These are phyloP conservation scores for Plectosphaerella cucumerina DNA, from an alignment of 2,329 filamentous ascomycete genomes.

Conservation along the genomic window DNA sequence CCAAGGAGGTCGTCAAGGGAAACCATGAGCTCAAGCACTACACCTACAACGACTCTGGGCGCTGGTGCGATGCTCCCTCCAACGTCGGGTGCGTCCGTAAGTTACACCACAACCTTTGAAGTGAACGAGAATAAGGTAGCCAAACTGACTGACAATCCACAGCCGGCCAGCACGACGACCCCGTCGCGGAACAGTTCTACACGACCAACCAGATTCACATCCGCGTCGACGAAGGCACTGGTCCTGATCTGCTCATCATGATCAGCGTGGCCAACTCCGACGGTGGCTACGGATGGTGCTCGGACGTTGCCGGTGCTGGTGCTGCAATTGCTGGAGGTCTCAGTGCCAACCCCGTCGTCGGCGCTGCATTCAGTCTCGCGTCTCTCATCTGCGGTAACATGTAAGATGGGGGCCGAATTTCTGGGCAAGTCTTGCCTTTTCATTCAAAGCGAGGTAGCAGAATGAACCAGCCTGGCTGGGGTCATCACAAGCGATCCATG, in stretches of 20 bases:
- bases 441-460: too few species aligned
- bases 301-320: background rate
- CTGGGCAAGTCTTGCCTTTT: too few species aligned
- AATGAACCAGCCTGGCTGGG: too few species aligned
- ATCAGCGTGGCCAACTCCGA: background rate
- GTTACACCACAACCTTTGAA: background rate
- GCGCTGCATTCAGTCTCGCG: background rate
- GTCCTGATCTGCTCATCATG: background rate
- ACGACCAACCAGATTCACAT: background rate
- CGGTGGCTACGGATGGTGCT: background rate
- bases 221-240: background rate
- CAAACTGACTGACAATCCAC: background rate
- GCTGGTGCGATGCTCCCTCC: background rate
- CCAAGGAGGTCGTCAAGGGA: background rate
- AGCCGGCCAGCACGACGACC: background rate
- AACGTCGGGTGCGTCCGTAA: background rate
- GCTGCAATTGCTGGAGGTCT: background rate
- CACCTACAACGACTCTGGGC: background rate
- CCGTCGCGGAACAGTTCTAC: background rate
- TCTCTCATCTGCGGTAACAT: background rate
- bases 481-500: too few species aligned
- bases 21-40: background rate
- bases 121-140: background rate
- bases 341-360: background rate
- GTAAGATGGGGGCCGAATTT: background rate